Evolutionary conservation across 306 rosid species (phyloP).

Genomic region (Elaeagnus macrophylla): DNA sequence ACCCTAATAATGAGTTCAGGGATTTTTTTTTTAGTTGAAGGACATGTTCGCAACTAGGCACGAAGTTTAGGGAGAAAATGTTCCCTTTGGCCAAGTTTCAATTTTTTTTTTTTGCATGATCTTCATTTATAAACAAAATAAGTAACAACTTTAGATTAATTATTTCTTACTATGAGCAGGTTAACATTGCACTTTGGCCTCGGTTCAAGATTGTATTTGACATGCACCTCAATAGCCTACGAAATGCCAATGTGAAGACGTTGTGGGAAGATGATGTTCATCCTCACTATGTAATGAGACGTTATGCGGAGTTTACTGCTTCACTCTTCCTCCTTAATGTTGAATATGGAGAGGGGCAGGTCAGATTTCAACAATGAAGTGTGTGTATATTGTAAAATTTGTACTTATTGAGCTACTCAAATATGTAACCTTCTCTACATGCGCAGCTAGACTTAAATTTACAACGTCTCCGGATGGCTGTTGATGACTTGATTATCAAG

Average conservation of each 20-base stretch:
- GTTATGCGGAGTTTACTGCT: constrained; percentile 96
- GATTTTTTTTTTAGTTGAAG: too few species aligned
- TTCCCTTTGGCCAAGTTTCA: too few species aligned
- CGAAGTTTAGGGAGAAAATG: too few species aligned
- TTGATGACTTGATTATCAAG: constrained; percentile 89
- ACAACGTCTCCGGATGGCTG: constrained; percentile 94
- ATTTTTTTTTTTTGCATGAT: too few species aligned
- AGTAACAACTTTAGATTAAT: neutral
- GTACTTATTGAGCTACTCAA: constrained; percentile 11
- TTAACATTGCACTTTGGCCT: constrained; percentile 91
- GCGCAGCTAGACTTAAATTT: constrained; percentile 79
- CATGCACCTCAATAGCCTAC: constrained; percentile 86
- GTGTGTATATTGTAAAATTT: neutral
- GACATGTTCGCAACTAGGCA: too few species aligned
- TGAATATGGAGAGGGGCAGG: constrained; percentile 94
- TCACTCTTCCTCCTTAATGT: constrained; percentile 82
- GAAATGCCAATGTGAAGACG: constrained; percentile 73
- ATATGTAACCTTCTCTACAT: constrained; percentile 1
- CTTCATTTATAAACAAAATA: neutral
- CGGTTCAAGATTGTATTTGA: constrained; percentile 96
- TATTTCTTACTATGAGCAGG: constrained; percentile 40
- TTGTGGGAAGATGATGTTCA: constrained; percentile 98
- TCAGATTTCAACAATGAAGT: constrained; percentile 25
- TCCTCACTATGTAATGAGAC: constrained; percentile 97
- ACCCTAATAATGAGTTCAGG: too few species aligned